A percentile compares a stretch with the other conserved stretches of the same genome.
Evolutionary conservation across 179 eudicot genomes (phyloP).

Genomic region (Dionaea muscipula): DNA sequence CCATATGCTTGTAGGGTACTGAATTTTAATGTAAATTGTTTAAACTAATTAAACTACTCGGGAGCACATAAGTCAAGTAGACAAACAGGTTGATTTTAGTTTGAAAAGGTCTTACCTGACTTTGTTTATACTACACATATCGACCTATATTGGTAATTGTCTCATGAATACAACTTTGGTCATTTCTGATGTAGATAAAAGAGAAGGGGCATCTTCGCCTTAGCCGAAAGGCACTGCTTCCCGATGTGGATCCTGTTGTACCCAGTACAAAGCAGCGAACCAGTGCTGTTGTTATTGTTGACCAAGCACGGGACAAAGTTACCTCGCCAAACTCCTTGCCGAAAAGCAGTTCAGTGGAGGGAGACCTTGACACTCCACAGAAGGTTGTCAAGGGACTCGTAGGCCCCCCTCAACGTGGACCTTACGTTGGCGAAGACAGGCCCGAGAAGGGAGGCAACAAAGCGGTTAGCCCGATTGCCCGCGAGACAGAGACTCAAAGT

Average conservation of each 20-base stretch:
- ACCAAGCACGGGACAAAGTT: conserved; percentile 12
- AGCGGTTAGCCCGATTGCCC: conserved; percentile 17
- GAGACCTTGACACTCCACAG: conserved; percentile 21
- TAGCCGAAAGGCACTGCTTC: conserved; percentile 79
- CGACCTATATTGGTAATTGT: background rate
- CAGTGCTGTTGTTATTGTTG: conserved; percentile 19
- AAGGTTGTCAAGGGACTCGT: conserved; percentile 29
- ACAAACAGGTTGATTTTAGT: no score
- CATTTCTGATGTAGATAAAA: conserved; percentile 44
- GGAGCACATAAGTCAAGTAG: no score
- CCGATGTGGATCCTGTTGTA: conserved; percentile 47
- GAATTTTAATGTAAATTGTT: no score
- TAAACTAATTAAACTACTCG: no score
- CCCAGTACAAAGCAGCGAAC: conserved; percentile 35
- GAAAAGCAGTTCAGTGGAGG: conserved; percentile 19
- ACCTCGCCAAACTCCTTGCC: conserved; percentile 11
- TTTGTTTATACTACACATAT: no score
- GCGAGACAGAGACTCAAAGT: conserved; percentile 32
- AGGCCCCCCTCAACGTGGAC: conserved; percentile 20
- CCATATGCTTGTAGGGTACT: no score
- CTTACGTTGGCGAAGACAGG: conserved; percentile 21
- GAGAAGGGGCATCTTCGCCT: conserved; percentile 94
- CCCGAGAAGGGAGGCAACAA: conserved; percentile 30
- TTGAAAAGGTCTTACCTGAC: no score
- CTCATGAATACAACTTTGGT: background rate